A percentile compares a stretch with the other conserved stretches of the same genome.
Evolutionary conservation across 2,329 filamentous ascomycete species (phyloP).

Genomic region (Colletotrichum zoysiae): DNA sequence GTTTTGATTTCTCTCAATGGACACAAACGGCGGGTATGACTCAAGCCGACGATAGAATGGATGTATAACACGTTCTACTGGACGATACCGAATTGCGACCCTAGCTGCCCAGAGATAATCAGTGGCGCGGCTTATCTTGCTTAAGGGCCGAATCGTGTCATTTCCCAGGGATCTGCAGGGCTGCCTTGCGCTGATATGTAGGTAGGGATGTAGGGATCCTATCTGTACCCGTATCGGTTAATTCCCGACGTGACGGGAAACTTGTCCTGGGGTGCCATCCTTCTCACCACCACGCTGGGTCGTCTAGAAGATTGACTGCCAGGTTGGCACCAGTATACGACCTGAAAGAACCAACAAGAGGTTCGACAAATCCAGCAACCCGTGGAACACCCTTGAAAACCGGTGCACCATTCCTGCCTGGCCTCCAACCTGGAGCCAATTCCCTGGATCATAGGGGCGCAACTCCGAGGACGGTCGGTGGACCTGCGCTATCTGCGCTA

Average conservation of each 20-base stretch:
- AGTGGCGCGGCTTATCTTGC: conserved; percentile 4
- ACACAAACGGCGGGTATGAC: conserved; percentile 39
- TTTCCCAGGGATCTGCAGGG: conserved; percentile 11
- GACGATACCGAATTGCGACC: background rate
- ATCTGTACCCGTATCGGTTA: background rate
- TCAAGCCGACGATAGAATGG: conserved; percentile 38
- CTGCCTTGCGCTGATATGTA: conserved; percentile 1
- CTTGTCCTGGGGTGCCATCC: background rate
- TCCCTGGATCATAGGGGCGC: conserved; percentile 27
- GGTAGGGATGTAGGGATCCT: conserved; percentile 2
- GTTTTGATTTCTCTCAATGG: conserved; percentile 50
- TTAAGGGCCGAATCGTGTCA: background rate
- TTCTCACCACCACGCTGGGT: conserved; percentile 4
- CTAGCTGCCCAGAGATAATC: background rate
- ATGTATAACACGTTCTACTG: conserved; percentile 19
- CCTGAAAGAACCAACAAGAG: conserved; percentile 2
- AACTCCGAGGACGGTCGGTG: conserved; percentile 36
- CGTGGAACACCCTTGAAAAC: background rate
- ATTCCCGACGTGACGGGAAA: conserved; percentile 1
- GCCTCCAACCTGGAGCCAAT: conserved; percentile 1
- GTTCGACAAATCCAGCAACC: background rate
- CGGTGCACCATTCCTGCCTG: background rate
- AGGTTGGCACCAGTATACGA: background rate
- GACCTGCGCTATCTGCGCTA: conserved; percentile 32
- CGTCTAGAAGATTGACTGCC: background rate